Percentiles rank a stretch among this genome's conserved stretches.
Evolutionary conservation across 352 stramenopile species (phyloP).

Genomic region (Phytophthora syringae): DNA sequence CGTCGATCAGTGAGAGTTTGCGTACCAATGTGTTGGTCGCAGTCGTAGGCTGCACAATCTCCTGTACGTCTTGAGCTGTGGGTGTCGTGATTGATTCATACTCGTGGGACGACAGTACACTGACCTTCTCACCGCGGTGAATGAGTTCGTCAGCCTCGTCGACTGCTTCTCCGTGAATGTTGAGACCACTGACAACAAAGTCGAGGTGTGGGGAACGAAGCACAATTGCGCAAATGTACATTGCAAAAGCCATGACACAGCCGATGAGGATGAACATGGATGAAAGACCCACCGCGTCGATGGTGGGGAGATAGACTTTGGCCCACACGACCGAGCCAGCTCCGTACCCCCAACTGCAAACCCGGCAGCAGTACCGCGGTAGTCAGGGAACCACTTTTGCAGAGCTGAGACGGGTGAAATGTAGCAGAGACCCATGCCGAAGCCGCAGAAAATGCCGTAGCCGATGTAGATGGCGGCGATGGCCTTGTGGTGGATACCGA

Average conservation of each 20-base stretch:
- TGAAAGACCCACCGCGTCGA: slow-evolving; percentile 50
- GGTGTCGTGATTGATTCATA: slow-evolving; percentile 53
- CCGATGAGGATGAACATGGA: slow-evolving; percentile 56
- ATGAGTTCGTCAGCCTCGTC: slow-evolving; percentile 37
- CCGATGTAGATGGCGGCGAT: slow-evolving; percentile 63
- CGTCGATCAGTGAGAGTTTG: slow-evolving; percentile 53
- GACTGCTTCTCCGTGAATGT: slow-evolving; percentile 64
- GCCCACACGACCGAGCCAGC: slow-evolving; percentile 63
- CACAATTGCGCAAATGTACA: slow-evolving; percentile 51
- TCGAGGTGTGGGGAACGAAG: slow-evolving; percentile 54
- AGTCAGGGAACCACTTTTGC: slow-evolving; percentile 78
- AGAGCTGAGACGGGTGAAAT: slow-evolving; percentile 71
- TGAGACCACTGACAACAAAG: slow-evolving; percentile 55
- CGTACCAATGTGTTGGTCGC: slow-evolving; percentile 44
- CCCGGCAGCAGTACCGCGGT: slow-evolving; percentile 60
- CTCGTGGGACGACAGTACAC: slow-evolving; percentile 43
- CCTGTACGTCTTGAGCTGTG: slow-evolving; percentile 37
- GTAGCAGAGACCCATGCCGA: slow-evolving; percentile 70
- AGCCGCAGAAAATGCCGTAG: slow-evolving; percentile 65
- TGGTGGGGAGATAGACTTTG: slow-evolving; percentile 61
- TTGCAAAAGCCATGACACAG: slow-evolving; percentile 39
- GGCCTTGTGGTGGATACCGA: slow-evolving; percentile 51
- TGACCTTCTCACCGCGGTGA: slow-evolving; percentile 40
- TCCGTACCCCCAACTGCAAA: slow-evolving; percentile 69
- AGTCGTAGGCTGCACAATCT: slow-evolving; percentile 33